Evolutionary conservation across 495 filamentous ascomycete species (phyloP).

Genomic region (Aspergillus funiculosus): DNA sequence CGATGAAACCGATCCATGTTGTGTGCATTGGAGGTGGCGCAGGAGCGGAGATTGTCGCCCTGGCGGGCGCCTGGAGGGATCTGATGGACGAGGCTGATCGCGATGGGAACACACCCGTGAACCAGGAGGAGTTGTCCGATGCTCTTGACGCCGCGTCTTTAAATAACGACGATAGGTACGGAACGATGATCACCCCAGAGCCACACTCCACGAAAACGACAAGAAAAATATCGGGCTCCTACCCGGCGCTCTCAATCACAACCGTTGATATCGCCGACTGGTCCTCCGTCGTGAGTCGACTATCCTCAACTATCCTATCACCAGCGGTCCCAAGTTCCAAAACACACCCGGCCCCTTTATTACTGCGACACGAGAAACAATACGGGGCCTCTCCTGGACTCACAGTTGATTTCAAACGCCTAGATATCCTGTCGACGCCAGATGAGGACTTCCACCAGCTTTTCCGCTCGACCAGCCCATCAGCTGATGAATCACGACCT

Average conservation of each 20-base stretch:
- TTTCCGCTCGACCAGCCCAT: slow-evolving; percentile 22
- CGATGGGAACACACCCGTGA: not conserved
- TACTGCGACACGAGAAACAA: not conserved
- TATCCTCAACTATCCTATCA: slow-evolving; percentile 42
- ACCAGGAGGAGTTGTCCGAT: not conserved
- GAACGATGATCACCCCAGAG: no score
- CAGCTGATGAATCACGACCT: slow-evolving; percentile 5
- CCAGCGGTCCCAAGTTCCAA: slow-evolving; percentile 27
- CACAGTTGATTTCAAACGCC: slow-evolving; percentile 47
- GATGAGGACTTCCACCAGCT: slow-evolving; percentile 36
- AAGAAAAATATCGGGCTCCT: not conserved
- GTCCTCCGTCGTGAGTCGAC: slow-evolving; percentile 50
- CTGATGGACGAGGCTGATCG: slow-evolving; percentile 19
- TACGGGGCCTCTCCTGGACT: slow-evolving; percentile 22
- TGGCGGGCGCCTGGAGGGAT: slow-evolving; percentile 57
- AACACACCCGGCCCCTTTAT: slow-evolving; percentile 50
- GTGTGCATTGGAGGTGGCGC: slow-evolving; percentile 82
- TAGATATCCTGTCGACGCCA: slow-evolving; percentile 55
- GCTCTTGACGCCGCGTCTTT: slow-evolving; percentile 21
- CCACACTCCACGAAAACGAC: not conserved
- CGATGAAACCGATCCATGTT: slow-evolving; percentile 28
- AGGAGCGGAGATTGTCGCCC: slow-evolving; percentile 73
- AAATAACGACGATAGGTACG: slow-evolving; percentile 3
- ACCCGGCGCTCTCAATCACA: slow-evolving; percentile 44
- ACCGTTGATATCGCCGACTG: slow-evolving; percentile 80